Evolutionary conservation across 192 early-diverging fungal genomes (phyloP).

Genomic region (Coemansia sp.): DNA sequence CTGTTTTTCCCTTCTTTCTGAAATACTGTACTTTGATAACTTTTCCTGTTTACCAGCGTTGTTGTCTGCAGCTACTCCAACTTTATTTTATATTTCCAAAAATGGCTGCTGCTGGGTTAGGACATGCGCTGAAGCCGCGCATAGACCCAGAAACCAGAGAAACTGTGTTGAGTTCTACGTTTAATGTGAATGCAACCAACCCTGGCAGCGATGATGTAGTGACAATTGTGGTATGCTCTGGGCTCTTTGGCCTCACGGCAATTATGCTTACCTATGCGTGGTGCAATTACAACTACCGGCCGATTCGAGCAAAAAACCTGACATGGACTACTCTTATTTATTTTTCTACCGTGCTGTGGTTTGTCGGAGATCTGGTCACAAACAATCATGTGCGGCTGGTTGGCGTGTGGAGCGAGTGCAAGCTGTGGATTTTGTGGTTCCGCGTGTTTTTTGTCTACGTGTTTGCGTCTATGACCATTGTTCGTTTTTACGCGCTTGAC

Average conservation of each 20-base stretch:
- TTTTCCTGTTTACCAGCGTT: no score
- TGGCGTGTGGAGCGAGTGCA: constrained; percentile 35
- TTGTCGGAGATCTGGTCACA: constrained; percentile 28
- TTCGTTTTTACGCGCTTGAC: constrained; percentile 46
- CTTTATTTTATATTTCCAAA: background rate
- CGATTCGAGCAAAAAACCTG: constrained; percentile 47
- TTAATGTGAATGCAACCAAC: constrained; percentile 9
- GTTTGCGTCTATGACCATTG: constrained; percentile 33
- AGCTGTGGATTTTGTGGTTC: constrained; percentile 47
- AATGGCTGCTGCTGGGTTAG: background rate
- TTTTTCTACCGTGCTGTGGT: constrained; percentile 39
- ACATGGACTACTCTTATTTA: constrained; percentile 37
- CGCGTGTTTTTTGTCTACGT: constrained; percentile 36
- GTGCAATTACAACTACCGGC: constrained; percentile 42
- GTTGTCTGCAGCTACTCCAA: no score
- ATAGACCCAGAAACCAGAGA: background rate
- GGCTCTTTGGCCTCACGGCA: constrained; percentile 25
- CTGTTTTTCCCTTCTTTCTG: background rate
- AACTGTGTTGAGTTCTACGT: background rate
- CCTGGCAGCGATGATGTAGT: constrained; percentile 20
- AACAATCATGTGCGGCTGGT: constrained; percentile 36
- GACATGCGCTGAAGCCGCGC: constrained; percentile 1
- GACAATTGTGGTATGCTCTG: constrained; percentile 17
- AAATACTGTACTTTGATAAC: no score
- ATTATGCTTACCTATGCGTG: constrained; percentile 34